phyloP scores from a whole-genome alignment of 2,329 filamentous ascomycete genomes.

The Clarireedia monteithiana region DNA sequence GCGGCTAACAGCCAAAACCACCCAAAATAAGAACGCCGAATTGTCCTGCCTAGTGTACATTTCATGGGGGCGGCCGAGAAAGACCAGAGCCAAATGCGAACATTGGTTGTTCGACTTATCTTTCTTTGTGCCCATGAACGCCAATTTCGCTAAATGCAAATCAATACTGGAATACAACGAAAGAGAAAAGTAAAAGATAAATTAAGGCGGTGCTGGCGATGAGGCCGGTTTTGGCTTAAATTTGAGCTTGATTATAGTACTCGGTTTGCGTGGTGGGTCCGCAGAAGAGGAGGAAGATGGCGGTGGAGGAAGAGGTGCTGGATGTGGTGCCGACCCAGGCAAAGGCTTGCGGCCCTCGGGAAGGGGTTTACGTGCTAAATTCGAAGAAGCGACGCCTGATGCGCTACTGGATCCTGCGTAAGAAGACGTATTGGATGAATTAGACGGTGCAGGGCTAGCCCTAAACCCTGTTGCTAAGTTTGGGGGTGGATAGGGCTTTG shows the following conservation, averaged over 20 bases:
- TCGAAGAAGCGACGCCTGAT: not conserved
- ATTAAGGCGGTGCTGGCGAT: not conserved
- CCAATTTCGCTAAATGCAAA: not conserved
- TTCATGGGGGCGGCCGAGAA: too few relatives aligned
- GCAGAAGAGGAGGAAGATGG: not conserved
- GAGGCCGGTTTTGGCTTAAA: not conserved
- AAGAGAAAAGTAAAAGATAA: not conserved
- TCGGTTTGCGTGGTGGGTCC: not conserved
- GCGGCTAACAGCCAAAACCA: not conserved
- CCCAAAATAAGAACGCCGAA: not conserved
- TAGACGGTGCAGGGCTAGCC: conserved; percentile 9
- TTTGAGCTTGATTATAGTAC: not conserved
- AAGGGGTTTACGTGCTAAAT: conserved; percentile 15
- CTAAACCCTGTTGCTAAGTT: conserved; percentile 13
- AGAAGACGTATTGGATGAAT: conserved; percentile 9
- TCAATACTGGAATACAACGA: not conserved
- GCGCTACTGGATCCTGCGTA: conserved; percentile 6
- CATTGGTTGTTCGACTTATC: not conserved
- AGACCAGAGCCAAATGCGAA: too few relatives aligned
- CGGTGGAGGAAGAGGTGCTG: not conserved
- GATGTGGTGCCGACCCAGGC: conserved; percentile 6
- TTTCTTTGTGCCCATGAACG: not conserved
- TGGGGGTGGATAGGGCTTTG: conserved; percentile 16
- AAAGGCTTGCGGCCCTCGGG: conserved; percentile 14
- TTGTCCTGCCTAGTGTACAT: not conserved